Percentiles rank a stretch among this genome's conserved stretches.
Evolutionary conservation across 805 yeast species (phyloP).

Genomic region (Candida glaebosa): DNA sequence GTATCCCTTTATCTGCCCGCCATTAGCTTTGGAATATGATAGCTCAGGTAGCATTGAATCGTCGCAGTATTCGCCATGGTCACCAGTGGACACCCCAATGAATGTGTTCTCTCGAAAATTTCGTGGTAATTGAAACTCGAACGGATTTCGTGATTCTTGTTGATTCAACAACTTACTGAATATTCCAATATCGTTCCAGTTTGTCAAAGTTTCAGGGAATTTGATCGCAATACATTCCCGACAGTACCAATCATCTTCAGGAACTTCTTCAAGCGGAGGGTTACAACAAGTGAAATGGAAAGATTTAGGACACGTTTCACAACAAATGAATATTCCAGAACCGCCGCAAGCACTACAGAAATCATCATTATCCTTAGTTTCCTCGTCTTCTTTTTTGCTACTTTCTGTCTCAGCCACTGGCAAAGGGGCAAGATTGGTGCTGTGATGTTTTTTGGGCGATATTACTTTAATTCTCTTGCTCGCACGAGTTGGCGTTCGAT

Average conservation of each 20-base stretch:
- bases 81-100: slow-evolving; percentile 65
- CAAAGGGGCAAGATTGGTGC: slow-evolving; percentile 23
- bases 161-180: slow-evolving; percentile 63
- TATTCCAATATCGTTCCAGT: slow-evolving; percentile 42
- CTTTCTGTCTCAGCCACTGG: slow-evolving; percentile 5
- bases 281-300: slow-evolving; percentile 90
- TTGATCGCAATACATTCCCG: slow-evolving; percentile 59
- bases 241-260: slow-evolving; percentile 91
- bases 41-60: slow-evolving; percentile 45
- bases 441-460: slow-evolving; percentile 28
- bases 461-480: slow-evolving; percentile 28
- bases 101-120: slow-evolving; percentile 62
- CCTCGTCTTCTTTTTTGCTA: slow-evolving; percentile 10
- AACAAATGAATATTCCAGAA: slow-evolving; percentile 84
- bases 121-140: slow-evolving; percentile 54
- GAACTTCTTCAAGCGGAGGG: slow-evolving; percentile 84
- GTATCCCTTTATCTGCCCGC: slow-evolving; percentile 31
- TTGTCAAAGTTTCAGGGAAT: slow-evolving; percentile 17
- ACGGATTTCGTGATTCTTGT: slow-evolving; percentile 49
- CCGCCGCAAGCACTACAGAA: slow-evolving; percentile 90
- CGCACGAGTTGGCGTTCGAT: slow-evolving; percentile 13
- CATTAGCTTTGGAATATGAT: slow-evolving; percentile 32
- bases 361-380: slow-evolving; percentile 62
- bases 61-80: slow-evolving; percentile 69
- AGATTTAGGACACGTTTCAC: slow-evolving; percentile 89